phyloP scores from a whole-genome alignment of 345 rosid species.

The Pistacia atlantica region DNA sequence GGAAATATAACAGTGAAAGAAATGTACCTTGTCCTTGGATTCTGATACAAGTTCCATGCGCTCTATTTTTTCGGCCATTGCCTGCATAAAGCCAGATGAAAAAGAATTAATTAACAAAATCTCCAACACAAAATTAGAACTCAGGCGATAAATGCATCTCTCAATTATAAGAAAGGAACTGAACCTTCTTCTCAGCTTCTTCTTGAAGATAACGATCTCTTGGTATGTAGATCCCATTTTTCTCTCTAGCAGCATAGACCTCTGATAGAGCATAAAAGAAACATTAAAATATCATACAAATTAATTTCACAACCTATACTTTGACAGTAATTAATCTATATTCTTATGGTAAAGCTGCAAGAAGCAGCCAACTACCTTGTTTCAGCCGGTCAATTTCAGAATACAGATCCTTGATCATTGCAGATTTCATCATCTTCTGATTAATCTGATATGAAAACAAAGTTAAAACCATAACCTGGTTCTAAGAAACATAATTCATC shows the following conservation, averaged over 20 bases:
- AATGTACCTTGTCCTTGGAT: constrained; percentile 75
- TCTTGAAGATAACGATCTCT: constrained; percentile 89
- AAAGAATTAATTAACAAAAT: constrained; percentile 21
- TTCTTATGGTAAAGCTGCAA: constrained; percentile 9
- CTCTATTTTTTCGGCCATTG: constrained; percentile 97
- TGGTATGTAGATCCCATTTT: constrained; percentile 96
- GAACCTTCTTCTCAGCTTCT: constrained; percentile 96
- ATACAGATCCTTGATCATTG: constrained; percentile 94
- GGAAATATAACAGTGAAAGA: constrained; percentile 11
- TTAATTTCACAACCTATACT: neutral
- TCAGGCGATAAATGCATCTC: neutral
- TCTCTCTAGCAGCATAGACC: constrained; percentile 98
- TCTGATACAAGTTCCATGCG: constrained; percentile 83
- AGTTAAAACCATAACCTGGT: constrained; percentile 15
- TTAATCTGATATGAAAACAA: constrained; percentile 61
- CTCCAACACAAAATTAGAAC: constrained; percentile 15
- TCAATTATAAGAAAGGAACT: constrained; percentile 14
- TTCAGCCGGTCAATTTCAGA: constrained; percentile 95
- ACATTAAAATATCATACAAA: constrained; percentile 16
- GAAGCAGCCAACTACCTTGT: constrained; percentile 63
- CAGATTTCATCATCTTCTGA: constrained; percentile 99
- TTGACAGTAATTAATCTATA: neutral
- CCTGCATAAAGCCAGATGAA: constrained; percentile 46
- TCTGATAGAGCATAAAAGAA: constrained; percentile 41
- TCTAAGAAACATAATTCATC: constrained; percentile 18